phyloP scores from a whole-genome alignment of 2,329 filamentous ascomycete species.

The Polytolypa hystricis region DNA sequence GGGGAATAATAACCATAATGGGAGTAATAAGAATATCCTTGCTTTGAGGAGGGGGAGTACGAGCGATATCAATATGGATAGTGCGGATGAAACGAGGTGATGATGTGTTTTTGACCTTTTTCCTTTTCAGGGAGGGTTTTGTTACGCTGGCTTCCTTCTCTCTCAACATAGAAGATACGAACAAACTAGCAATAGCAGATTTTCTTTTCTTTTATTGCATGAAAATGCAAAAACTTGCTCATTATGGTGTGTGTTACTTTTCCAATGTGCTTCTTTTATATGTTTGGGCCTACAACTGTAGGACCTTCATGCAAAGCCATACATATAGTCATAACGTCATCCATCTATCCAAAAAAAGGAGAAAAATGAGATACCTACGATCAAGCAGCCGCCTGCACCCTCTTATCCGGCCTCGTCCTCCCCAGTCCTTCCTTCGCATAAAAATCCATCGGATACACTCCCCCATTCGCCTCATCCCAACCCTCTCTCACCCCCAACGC shows the following conservation, averaged over 20 bases:
- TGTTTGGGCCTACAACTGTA: too few relatives aligned
- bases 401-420: constrained; percentile 57
- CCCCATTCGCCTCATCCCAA: constrained; percentile 51
- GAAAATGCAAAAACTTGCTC: too few relatives aligned
- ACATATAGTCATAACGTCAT: neutral
- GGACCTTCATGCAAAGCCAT: too few relatives aligned
- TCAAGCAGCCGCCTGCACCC: constrained; percentile 12
- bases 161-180: too few relatives aligned
- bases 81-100: constrained; percentile 5
- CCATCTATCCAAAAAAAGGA: neutral
- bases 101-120: too few relatives aligned
- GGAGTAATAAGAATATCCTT: constrained; percentile 27
- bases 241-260: too few relatives aligned
- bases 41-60: constrained; percentile 26
- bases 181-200: too few relatives aligned
- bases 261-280: too few relatives aligned
- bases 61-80: constrained; percentile 27
- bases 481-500: constrained; percentile 70
- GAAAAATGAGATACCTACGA: neutral
- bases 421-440: constrained; percentile 88
- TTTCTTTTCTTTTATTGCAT: too few relatives aligned
- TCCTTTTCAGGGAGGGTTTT: too few relatives aligned
- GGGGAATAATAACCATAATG: constrained; percentile 10
- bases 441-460: constrained; percentile 94
- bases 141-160: too few relatives aligned